Conservation (phyloP, 2,329 filamentous ascomycete genomes). For the Colletotrichum caudatum region DNA sequence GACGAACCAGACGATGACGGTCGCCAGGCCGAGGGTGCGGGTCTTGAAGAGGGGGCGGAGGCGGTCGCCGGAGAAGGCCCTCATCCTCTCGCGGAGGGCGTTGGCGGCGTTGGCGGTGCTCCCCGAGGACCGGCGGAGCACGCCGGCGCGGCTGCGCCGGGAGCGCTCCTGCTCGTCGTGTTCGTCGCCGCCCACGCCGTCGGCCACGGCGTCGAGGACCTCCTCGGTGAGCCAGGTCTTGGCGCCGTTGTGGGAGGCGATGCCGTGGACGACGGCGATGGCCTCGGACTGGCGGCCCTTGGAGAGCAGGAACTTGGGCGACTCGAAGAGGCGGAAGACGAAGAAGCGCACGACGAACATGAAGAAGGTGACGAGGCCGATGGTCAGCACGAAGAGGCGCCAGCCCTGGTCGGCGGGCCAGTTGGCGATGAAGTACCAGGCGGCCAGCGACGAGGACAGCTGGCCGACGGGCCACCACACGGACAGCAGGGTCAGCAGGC, state of each 20-base stretch:
- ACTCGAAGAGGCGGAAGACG: slow-evolving; percentile 85
- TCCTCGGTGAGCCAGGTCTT: slow-evolving; percentile 84
- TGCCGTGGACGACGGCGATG: slow-evolving; percentile 81
- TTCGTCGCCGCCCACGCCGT: slow-evolving; percentile 42
- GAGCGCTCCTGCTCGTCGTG: slow-evolving; percentile 14
- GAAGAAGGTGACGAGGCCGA: slow-evolving; percentile 78
- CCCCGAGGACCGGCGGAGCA: slow-evolving; percentile 39
- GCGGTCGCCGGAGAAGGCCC: slow-evolving; percentile 74
- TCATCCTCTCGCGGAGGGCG: slow-evolving; percentile 69
- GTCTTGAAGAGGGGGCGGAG: slow-evolving; percentile 74
- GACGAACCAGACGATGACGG: slow-evolving; percentile 77
- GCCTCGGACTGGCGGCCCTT: slow-evolving; percentile 82
- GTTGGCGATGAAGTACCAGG: slow-evolving; percentile 80
- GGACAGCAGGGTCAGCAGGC: slow-evolving; percentile 82
- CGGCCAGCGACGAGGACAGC: slow-evolving; percentile 76
- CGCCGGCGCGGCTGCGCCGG: not conserved
- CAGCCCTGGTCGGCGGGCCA: slow-evolving; percentile 79
- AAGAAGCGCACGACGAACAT: slow-evolving; percentile 86
- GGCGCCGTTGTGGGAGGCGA: slow-evolving; percentile 77
- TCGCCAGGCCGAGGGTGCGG: slow-evolving; percentile 64
- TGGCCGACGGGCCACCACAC: slow-evolving; percentile 91
- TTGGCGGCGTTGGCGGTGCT: slow-evolving; percentile 52
- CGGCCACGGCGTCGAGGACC: slow-evolving; percentile 68
- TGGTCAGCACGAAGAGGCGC: slow-evolving; percentile 78
- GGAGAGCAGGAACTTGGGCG: slow-evolving; percentile 84